Base-by-base conservation (phyloP, 768 basidiomycete species). In the Suillus occidentalis region DNA sequence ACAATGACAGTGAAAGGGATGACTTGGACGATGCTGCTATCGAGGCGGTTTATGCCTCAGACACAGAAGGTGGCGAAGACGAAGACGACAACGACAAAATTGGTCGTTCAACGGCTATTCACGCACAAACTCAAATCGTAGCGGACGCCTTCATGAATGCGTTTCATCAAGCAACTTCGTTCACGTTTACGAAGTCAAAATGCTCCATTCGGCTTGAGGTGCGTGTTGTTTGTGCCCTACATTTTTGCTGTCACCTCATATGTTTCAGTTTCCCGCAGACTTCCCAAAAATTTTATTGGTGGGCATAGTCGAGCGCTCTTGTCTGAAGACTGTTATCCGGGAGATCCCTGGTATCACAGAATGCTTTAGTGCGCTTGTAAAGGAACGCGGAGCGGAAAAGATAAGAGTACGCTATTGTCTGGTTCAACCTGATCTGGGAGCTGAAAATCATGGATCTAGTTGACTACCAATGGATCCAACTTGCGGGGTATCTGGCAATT, bases 231-330 rank as follows among this genome's bases (percentile, higher is more conserved):
- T 43, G 39, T 40, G 62, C 20, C 34, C 7, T 3, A 16, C 6
- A 18, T 57, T 37, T 40, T 58, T 63, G 45, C 47, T n/a, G 16
- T 60, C 6, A 34, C 61, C 55, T 60, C 39, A 60, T 66, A 62
- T 20, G 6, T 57, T 58, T n/a, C 66, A 99, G 95, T 96, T 99
- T 80, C 81, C 85, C 13, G 85, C 91, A 52, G 88, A 92, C 70
- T 89, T 95, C 74, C 95, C 95, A 13, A 99, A 99, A 77, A 83
- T 99, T 40, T 82, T 99, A 25, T 84, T 99, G 50, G 94, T 99
- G 57, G 97, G 95, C 56, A 88, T 99, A 66, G 84, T 99, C 63
- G 97, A 99, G 75, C 84, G 89, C 62, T 87, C 89, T 13, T 98
- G 96, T 76, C 83, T 88, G 53, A 87, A 86, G 61, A 91, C 94